Percentiles rank a stretch among this genome's conserved stretches.
Evolutionary conservation across 805 yeast species (phyloP).

Genomic region (Yueomyces sinensis): DNA sequence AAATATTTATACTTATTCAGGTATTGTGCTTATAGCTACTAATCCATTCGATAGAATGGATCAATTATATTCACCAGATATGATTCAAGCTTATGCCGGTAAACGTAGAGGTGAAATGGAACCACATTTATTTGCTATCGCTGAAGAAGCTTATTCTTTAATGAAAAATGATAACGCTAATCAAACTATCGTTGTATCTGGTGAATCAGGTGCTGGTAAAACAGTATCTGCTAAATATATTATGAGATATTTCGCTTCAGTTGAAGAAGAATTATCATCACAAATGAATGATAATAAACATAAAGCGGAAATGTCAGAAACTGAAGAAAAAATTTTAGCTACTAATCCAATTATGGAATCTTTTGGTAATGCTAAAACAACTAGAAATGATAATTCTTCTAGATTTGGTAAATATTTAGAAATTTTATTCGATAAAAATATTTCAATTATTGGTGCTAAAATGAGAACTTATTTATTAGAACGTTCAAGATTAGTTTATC

Average conservation of each 20-base stretch:
- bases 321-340: constrained; percentile 88
- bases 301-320: constrained; percentile 63
- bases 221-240: constrained; percentile 95
- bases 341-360: constrained; percentile 88
- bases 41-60: constrained; percentile 92
- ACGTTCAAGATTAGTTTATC: constrained; percentile 88
- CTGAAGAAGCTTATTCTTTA: constrained; percentile 92
- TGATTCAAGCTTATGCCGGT: constrained; percentile 90
- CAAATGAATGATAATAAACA: constrained; percentile 26
- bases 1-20: constrained; percentile 89
- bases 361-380: constrained; percentile 88
- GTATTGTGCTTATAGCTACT: constrained; percentile 91
- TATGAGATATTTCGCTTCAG: constrained; percentile 95
- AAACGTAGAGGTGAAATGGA: constrained; percentile 88
- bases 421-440: constrained; percentile 63
- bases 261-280: constrained; percentile 39
- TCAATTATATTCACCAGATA: constrained; percentile 79
- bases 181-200: constrained; percentile 93
- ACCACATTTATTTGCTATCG: constrained; percentile 94
- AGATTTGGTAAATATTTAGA: constrained; percentile 91
- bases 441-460: constrained; percentile 85
- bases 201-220: constrained; percentile 98
- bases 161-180: constrained; percentile 78
- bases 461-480: constrained; percentile 87
- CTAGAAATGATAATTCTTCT: constrained; percentile 85